Percentiles rank a stretch among this genome's conserved stretches.
These are phyloP conservation scores for Sordaria brevicollis DNA, from an alignment of 495 filamentous ascomycete genomes.

Conservation along the genomic window DNA sequence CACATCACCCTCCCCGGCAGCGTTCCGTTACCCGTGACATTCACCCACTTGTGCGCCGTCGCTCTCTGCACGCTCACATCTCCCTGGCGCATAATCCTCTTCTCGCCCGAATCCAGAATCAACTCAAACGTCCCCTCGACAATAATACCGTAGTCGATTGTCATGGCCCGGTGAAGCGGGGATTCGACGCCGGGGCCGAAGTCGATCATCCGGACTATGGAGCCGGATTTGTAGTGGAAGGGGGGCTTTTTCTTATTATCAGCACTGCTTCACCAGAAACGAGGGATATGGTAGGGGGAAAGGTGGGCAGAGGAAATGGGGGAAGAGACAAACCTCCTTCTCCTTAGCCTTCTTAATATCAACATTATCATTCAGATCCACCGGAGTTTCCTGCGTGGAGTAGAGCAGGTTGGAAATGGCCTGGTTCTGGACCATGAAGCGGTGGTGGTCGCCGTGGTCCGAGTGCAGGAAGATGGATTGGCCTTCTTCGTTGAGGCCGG, in stretches of 20 bases:
- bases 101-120: constrained; percentile 44
- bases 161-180: constrained; percentile 50
- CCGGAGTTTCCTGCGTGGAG: neutral
- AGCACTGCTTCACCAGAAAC: neutral
- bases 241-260: neutral
- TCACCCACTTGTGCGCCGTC: constrained; percentile 53
- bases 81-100: constrained; percentile 36
- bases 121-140: constrained; percentile 50
- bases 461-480: neutral
- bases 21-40: constrained; percentile 9
- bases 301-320: neutral
- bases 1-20: neutral
- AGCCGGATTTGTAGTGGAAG: neutral
- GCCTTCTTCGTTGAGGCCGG: neutral
- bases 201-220: constrained; percentile 23
- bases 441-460: neutral
- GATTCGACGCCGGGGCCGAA: constrained; percentile 27
- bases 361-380: neutral
- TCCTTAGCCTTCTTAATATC: neutral
- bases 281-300: neutral
- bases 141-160: constrained; percentile 55
- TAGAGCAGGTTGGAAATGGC: neutral
- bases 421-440: neutral
- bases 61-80: constrained; percentile 47
- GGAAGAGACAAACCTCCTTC: neutral